Evolutionary conservation across 495 filamentous ascomycete species (phyloP).

Genomic region (Aspergillus sclerotiicarbonarius): DNA sequence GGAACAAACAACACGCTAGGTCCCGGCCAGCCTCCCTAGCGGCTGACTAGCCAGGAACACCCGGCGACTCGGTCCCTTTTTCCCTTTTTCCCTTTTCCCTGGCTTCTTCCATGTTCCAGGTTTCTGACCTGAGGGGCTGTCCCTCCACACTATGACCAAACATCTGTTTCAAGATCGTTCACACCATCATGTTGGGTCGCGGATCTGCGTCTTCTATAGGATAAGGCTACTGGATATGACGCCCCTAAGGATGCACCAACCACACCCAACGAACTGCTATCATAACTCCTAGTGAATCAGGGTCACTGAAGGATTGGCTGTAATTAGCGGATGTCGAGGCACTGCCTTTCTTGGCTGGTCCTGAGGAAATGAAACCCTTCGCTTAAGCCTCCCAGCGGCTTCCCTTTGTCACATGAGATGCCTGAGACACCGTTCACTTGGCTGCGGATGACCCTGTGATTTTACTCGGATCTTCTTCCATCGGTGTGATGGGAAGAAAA

Average conservation of each 20-base stretch:
- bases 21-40: constrained; percentile 3
- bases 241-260: background rate
- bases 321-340: too few species aligned
- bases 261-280: constrained; percentile 15
- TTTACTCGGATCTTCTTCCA: constrained; percentile 7
- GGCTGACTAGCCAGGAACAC: constrained; percentile 20
- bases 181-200: background rate
- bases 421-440: background rate
- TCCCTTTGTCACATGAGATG: constrained; percentile 9
- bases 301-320: constrained; percentile 2
- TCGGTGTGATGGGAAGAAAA: constrained; percentile 12
- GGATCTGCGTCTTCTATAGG: background rate
- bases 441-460: constrained; percentile 15
- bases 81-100: background rate
- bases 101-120: background rate
- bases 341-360: constrained; percentile 20
- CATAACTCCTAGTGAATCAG: constrained; percentile 5
- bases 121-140: constrained; percentile 3
- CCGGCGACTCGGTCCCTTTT: constrained; percentile 2
- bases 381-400: background rate
- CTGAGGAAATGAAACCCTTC: constrained; percentile 12
- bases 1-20: background rate
- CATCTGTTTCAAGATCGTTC: background rate
- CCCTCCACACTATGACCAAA: background rate
- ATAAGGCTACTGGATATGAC: constrained; percentile 3